These are phyloP conservation scores for Plasmopara halstedii DNA, from an alignment of 352 stramenopile genomes.

Conservation along the genomic window DNA sequence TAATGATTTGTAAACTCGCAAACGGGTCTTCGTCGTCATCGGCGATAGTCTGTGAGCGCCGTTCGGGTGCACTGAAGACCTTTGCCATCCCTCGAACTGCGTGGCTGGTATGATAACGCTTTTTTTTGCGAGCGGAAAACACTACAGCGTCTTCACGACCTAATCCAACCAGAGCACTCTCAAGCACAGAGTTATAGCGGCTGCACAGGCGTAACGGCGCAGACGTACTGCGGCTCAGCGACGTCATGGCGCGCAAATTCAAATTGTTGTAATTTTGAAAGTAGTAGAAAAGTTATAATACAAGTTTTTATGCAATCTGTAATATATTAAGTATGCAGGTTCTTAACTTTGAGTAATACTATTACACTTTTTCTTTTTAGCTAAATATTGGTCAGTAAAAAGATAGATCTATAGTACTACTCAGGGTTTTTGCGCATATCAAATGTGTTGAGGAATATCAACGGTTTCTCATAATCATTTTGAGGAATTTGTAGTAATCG, in stretches of 20 bases:
- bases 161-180: slow-evolving; percentile 24
- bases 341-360: too few relatives aligned
- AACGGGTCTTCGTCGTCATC: slow-evolving; percentile 24
- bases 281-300: too few relatives aligned
- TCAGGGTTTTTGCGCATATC: too few relatives aligned
- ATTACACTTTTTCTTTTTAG: too few relatives aligned
- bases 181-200: slow-evolving; percentile 25
- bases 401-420: too few relatives aligned
- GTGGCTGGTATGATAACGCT: background rate
- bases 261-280: too few relatives aligned
- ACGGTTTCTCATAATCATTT: too few relatives aligned
- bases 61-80: slow-evolving; percentile 2
- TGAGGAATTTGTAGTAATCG: too few relatives aligned
- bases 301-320: too few relatives aligned
- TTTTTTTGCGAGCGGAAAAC: slow-evolving; percentile 22
- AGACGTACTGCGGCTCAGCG: slow-evolving; percentile 7
- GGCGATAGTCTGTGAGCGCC: background rate
- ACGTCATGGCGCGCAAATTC: slow-evolving; percentile 4
- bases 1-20: slow-evolving; percentile 8
- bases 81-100: slow-evolving; percentile 1
- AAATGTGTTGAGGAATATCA: too few relatives aligned
- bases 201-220: slow-evolving; percentile 7
- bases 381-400: too few relatives aligned
- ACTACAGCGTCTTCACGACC: slow-evolving; percentile 24
- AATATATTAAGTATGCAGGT: too few relatives aligned